Percentiles rank a stretch among this genome's conserved stretches.
phyloP scores from a whole-genome alignment of 2,329 filamentous ascomycete genomes.

The Colletotrichum nymphaeae region DNA sequence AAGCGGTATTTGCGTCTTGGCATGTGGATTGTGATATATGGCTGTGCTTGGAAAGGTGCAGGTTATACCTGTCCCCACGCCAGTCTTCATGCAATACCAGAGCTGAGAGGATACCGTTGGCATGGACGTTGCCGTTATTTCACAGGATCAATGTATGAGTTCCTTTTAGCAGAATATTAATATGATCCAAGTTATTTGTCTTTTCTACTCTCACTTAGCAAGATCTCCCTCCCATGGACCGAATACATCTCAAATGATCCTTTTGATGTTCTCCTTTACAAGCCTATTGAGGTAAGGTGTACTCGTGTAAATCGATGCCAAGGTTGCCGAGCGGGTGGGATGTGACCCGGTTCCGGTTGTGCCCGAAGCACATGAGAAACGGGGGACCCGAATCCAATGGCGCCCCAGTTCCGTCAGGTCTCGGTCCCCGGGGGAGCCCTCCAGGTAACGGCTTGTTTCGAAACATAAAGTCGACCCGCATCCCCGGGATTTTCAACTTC shows the following conservation, averaged over 20 bases:
- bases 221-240: too few relatives aligned
- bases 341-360: slow-evolving; percentile 3
- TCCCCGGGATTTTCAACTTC: neutral
- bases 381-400: neutral
- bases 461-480: slow-evolving; percentile 3
- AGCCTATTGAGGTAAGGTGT: too few relatives aligned
- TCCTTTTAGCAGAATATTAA: too few relatives aligned
- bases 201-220: too few relatives aligned
- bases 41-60: neutral
- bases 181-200: too few relatives aligned
- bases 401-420: neutral
- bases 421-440: neutral
- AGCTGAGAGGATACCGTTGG: neutral
- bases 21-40: neutral
- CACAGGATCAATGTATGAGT: neutral
- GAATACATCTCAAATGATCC: too few relatives aligned
- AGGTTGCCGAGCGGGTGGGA: neutral
- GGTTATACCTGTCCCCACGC: neutral
- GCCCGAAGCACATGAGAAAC: slow-evolving; percentile 1
- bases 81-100: neutral
- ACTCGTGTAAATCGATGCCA: neutral
- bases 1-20: neutral
- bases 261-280: too few relatives aligned
- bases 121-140: neutral
- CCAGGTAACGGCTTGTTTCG: neutral